These are phyloP conservation scores for Talaromyces stipitatus DNA, from an alignment of 495 filamentous ascomycete genomes.

Conservation along the genomic window DNA sequence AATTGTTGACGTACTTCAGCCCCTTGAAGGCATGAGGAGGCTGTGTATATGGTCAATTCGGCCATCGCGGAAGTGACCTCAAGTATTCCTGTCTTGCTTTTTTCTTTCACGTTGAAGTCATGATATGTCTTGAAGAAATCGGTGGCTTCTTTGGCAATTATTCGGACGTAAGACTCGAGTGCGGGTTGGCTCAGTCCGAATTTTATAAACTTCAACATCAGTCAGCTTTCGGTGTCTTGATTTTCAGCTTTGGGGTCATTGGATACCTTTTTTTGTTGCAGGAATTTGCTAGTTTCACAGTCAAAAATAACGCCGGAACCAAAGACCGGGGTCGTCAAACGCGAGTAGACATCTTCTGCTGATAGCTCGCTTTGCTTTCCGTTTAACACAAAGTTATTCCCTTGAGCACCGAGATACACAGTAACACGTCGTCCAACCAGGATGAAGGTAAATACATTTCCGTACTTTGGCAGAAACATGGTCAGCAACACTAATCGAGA, in stretches of 20 bases:
- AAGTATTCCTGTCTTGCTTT: slow-evolving; percentile 28
- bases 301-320: slow-evolving; percentile 59
- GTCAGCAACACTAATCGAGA: slow-evolving; percentile 2
- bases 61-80: slow-evolving; percentile 48
- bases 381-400: slow-evolving; percentile 58
- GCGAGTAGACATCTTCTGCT: slow-evolving; percentile 57
- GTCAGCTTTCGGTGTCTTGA: slow-evolving; percentile 2
- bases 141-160: slow-evolving; percentile 47
- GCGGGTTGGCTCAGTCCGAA: slow-evolving; percentile 55
- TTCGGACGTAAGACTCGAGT: slow-evolving; percentile 52
- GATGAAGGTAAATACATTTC: slow-evolving; percentile 58
- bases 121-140: slow-evolving; percentile 41
- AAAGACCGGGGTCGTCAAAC: slow-evolving; percentile 55
- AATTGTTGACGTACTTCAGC: slow-evolving; percentile 56
- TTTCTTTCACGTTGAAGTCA: slow-evolving; percentile 30
- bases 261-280: slow-evolving; percentile 61
- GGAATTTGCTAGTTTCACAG: slow-evolving; percentile 57
- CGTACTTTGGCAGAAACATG: slow-evolving; percentile 37
- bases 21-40: slow-evolving; percentile 56
- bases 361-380: slow-evolving; percentile 54
- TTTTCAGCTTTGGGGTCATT: background rate
- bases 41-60: slow-evolving; percentile 60
- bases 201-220: slow-evolving; percentile 49
- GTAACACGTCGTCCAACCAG: slow-evolving; percentile 58
- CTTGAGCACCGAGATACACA: slow-evolving; percentile 53